Evolutionary conservation across 176 grass and related monocot genomes (phyloP), one percentile per base, ranked within the genome.

Genomic region (Carex myosuroides): DNA sequence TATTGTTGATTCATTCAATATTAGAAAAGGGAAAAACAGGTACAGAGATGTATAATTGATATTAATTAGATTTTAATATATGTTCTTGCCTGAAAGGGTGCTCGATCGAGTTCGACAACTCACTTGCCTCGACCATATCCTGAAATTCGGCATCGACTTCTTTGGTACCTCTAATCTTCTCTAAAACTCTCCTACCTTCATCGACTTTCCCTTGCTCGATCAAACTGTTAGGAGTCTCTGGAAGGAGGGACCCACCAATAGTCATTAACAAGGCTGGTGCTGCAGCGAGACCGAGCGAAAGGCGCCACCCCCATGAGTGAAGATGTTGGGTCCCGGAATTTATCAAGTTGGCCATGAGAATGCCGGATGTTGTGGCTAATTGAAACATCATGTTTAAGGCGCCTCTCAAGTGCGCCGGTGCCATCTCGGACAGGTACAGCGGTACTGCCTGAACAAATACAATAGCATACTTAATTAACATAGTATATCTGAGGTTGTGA

Each of bases 381-480:
- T 98, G 95, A 90, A 98, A 98, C 95, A 98, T 90, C 92, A 98
- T 98, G 88, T 98, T 98, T 77, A 98, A 91, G 5, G 54, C 95
- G 1, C 95, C 95, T 10, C 95, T 87, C 62, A 98, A 87, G 89
- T 94, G 95, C 1, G 95, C 91, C 46, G 95, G 92, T 12, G 92
- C 95, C 95, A 98, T 94, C 84, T 97, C 94, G 4, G 94, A 97
- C 48, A 97, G 85, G 70, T 97, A 97, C 55, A 97, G 79, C 14
- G 92, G 94, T 42, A 97, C 94, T 1, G 90, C 94, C 94, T 94
- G 64, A 70, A 69, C 0, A 13, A 13, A 37, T 50, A 9, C 8
- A 46, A 46, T 24, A 48, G 5, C 13, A 64, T 13, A 29, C 17
- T 81, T 33, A 26, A 26, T 26, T 26, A 26, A 26, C 26, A 26